Percentiles rank a stretch among this genome's conserved stretches.
Evolutionary conservation across 768 basidiomycete species (phyloP).

Genomic region (Leucosporidium yakuticum): DNA sequence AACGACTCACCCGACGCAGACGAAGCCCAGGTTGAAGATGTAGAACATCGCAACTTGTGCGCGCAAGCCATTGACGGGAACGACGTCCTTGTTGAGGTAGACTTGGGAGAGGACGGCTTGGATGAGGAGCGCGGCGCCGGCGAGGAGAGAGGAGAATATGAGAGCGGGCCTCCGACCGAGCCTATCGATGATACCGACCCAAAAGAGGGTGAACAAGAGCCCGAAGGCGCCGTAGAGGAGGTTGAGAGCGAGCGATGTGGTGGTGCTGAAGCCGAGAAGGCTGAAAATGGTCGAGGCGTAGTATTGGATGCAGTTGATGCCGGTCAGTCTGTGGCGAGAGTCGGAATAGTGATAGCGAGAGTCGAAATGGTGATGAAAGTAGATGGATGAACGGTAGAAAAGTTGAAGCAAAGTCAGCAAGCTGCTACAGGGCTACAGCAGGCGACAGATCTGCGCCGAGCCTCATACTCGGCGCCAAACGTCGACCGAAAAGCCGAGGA

Average conservation of each 20-base stretch:
- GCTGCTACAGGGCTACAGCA: no score
- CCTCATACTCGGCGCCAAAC: no score
- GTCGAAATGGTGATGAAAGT: no score
- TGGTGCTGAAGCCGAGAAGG: not conserved
- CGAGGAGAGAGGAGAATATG: not conserved
- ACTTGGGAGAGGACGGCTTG: not conserved
- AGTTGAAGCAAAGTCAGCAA: no score
- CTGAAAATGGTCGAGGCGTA: not conserved
- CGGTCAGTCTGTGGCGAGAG: not conserved
- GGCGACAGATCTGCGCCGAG: no score
- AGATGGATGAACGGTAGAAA: no score
- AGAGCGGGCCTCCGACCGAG: not conserved
- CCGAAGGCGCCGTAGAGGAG: not conserved
- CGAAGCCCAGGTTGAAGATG: not conserved
- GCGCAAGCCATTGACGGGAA: not conserved
- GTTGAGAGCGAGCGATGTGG: not conserved
- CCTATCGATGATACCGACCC: not conserved
- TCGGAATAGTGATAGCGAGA: no score
- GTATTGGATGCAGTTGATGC: slow-evolving; percentile 4
- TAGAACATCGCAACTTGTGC: not conserved
- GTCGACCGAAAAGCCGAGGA: no score
- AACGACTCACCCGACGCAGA: not conserved
- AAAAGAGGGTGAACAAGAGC: not conserved
- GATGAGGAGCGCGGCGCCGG: not conserved
- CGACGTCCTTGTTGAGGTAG: not conserved